These are phyloP conservation scores for Starmerella kuoi DNA, from an alignment of 805 yeast species.

Conservation along the genomic window DNA sequence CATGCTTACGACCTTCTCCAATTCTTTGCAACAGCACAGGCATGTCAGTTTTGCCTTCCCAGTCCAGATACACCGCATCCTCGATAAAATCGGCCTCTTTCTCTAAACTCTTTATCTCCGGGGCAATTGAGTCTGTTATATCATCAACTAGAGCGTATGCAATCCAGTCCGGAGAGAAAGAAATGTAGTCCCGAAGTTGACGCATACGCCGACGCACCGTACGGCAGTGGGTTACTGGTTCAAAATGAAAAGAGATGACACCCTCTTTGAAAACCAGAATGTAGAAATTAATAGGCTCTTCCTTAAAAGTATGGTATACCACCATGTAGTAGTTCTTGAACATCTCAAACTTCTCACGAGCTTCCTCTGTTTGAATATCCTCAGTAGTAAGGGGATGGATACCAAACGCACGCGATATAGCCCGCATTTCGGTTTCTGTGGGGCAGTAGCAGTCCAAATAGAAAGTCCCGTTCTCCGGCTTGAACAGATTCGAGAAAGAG, in stretches of 20 bases:
- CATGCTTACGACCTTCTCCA: slow-evolving; percentile 80
- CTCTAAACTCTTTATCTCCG: slow-evolving; percentile 45
- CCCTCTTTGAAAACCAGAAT: slow-evolving; percentile 51
- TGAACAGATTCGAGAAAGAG: slow-evolving; percentile 55
- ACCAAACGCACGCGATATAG: slow-evolving; percentile 82
- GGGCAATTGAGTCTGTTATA: slow-evolving; percentile 53
- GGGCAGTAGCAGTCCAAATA: slow-evolving; percentile 84
- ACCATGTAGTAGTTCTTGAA: slow-evolving; percentile 85
- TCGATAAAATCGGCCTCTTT: slow-evolving; percentile 54
- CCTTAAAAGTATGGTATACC: slow-evolving; percentile 77
- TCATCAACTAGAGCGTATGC: slow-evolving; percentile 56
- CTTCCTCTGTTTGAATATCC: slow-evolving; percentile 91
- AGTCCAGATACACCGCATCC: slow-evolving; percentile 68
- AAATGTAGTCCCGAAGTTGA: slow-evolving; percentile 48
- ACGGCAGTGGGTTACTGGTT: slow-evolving; percentile 42
- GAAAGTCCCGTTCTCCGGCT: slow-evolving; percentile 61
- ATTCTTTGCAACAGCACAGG: slow-evolving; percentile 56
- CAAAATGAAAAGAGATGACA: slow-evolving; percentile 45
- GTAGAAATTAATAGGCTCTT: slow-evolving; percentile 47
- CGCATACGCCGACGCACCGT: slow-evolving; percentile 51
- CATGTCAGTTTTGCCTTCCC: slow-evolving; percentile 37
- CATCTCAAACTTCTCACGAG: slow-evolving; percentile 92
- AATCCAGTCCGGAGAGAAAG: slow-evolving; percentile 50
- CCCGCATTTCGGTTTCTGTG: slow-evolving; percentile 86
- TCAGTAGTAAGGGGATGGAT: slow-evolving; percentile 96